Evolutionary conservation across 2,329 filamentous ascomycete genomes (phyloP).

Genomic region (Trichoderma breve): DNA sequence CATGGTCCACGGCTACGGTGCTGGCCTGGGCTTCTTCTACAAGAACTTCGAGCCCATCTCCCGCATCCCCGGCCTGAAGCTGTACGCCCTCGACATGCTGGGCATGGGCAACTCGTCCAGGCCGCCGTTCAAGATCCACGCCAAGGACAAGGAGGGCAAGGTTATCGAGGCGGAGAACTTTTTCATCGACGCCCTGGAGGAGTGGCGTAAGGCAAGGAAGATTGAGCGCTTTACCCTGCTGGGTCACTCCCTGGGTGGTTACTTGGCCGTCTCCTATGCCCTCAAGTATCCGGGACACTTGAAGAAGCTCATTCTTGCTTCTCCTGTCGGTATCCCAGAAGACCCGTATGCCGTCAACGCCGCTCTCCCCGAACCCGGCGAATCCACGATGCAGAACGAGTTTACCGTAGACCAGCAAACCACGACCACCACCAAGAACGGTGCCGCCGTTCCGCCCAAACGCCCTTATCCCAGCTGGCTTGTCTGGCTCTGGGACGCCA

Average conservation of each 20-base stretch:
- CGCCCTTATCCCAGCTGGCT: conserved; percentile 79
- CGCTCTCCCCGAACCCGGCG: conserved; percentile 72
- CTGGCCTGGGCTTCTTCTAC: conserved; percentile 96
- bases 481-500: conserved; percentile 93
- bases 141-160: conserved; percentile 76
- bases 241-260: conserved; percentile 90
- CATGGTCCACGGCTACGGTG: conserved; percentile 95
- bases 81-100: conserved; percentile 92
- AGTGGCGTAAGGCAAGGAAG: conserved; percentile 86
- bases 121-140: conserved; percentile 78
- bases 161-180: conserved; percentile 88
- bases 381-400: conserved; percentile 72
- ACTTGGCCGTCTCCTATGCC: conserved; percentile 91
- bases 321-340: conserved; percentile 90
- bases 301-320: conserved; percentile 94
- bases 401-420: conserved; percentile 71
- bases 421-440: conserved; percentile 49
- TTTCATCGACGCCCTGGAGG: conserved; percentile 95
- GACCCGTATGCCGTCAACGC: conserved; percentile 86
- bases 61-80: conserved; percentile 74
- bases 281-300: conserved; percentile 92
- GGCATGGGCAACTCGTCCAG: conserved; percentile 90
- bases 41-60: conserved; percentile 92
- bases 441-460: conserved; percentile 38
- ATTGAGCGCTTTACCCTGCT: conserved; percentile 92